phyloP scores from a whole-genome alignment of 768 basidiomycete genomes.

The Solioccasus polychromus region DNA sequence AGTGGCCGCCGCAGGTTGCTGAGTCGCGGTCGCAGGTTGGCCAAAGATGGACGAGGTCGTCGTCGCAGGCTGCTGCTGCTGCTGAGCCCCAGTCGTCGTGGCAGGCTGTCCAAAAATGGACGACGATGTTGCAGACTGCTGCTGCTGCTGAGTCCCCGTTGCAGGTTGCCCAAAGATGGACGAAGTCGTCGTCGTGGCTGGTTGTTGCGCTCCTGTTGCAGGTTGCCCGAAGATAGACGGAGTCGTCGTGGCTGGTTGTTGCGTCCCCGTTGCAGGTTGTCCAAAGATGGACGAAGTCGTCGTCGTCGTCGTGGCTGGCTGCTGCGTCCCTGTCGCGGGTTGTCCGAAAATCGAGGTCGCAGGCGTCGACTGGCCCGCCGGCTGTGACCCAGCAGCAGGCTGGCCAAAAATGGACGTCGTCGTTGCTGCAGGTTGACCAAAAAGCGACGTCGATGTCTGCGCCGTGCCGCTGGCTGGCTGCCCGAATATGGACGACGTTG shows the following conservation, averaged over 20 bases:
- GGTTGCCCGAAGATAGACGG: slow-evolving; percentile 36
- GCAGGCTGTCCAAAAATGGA: slow-evolving; percentile 38
- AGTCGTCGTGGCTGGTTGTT: slow-evolving; percentile 26
- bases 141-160: slow-evolving; percentile 30
- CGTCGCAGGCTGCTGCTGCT: slow-evolving; percentile 22
- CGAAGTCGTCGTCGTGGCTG: slow-evolving; percentile 1
- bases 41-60: slow-evolving; percentile 31
- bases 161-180: slow-evolving; percentile 24
- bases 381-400: slow-evolving; percentile 2
- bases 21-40: slow-evolving; percentile 6
- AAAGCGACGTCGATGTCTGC: slow-evolving; percentile 8
- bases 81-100: slow-evolving; percentile 9
- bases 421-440: slow-evolving; percentile 7
- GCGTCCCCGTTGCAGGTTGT: slow-evolving; percentile 13
- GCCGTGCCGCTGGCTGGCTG: slow-evolving; percentile 10
- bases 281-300: slow-evolving; percentile 4
- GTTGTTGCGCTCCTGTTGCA: slow-evolving; percentile 21
- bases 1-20: slow-evolving; percentile 8
- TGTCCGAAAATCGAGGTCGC: slow-evolving; percentile 29
- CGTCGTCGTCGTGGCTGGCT: slow-evolving; percentile 17
- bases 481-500: slow-evolving; percentile 19
- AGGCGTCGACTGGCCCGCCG: too few species aligned
- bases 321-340: slow-evolving; percentile 16
- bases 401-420: slow-evolving; percentile 24
- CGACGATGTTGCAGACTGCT: slow-evolving; percentile 10